A percentile compares a stretch with the other conserved stretches of the same genome.
phyloP scores from a whole-genome alignment of 352 stramenopile genomes.

The Stephanocyclus meneghinianus region DNA sequence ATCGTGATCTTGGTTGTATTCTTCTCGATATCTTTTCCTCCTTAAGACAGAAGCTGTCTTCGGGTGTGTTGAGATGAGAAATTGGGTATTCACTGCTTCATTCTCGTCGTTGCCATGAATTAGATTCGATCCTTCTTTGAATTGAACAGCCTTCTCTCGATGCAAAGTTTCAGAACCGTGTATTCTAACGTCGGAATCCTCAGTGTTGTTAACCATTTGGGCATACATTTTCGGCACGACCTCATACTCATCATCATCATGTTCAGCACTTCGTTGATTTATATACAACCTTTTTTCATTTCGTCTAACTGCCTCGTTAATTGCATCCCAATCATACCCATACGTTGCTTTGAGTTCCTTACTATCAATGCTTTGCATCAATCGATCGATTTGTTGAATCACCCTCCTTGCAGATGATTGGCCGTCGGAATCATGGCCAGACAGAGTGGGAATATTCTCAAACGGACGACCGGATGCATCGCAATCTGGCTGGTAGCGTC shows the following conservation, averaged over 20 bases:
- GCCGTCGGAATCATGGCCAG: background rate
- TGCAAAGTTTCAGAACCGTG: background rate
- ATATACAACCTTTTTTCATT: conserved; percentile 27
- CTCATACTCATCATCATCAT: conserved; percentile 13
- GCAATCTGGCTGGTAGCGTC: conserved; percentile 29
- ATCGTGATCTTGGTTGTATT: background rate
- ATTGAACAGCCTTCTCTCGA: background rate
- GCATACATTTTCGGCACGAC: background rate
- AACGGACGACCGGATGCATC: conserved; percentile 31
- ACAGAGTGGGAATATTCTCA: conserved; percentile 1
- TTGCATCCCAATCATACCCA: conserved; percentile 38
- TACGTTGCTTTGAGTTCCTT: conserved; percentile 5
- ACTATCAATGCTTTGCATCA: conserved; percentile 7
- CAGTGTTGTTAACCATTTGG: background rate
- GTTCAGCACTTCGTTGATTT: conserved; percentile 2
- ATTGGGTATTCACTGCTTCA: background rate
- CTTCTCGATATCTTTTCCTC: conserved; percentile 10
- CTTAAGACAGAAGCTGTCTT: background rate
- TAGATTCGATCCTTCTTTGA: background rate
- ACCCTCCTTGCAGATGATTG: conserved; percentile 18
- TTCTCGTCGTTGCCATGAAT: background rate
- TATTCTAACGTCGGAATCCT: background rate
- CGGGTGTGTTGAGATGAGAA: background rate
- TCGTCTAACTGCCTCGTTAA: conserved; percentile 28
- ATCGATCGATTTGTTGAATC: conserved; percentile 36